These are phyloP conservation scores for Rhododendron mucronatum DNA, from an alignment of 148 eudicot genomes.

Conservation along the genomic window DNA sequence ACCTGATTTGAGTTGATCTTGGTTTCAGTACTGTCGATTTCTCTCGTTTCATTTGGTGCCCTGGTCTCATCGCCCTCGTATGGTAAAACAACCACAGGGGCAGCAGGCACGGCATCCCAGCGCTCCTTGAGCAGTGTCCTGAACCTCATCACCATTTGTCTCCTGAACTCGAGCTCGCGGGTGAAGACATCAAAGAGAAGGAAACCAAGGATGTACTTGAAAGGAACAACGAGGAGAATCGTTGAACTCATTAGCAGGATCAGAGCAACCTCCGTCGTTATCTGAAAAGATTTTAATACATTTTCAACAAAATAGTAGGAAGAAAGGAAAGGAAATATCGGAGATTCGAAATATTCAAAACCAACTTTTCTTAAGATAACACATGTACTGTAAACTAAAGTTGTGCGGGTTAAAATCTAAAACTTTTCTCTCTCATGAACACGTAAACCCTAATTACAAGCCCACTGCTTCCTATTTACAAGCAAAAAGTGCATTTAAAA, in stretches of 20 bases:
- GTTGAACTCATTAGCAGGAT: conserved; percentile 55
- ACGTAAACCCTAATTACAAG: background rate
- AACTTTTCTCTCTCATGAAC: background rate
- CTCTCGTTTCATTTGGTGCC: conserved; percentile 23
- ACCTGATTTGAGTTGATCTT: conserved; percentile 22
- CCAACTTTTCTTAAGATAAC: background rate
- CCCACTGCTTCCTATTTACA: background rate
- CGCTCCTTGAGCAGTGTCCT: conserved; percentile 68
- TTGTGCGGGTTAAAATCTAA: background rate
- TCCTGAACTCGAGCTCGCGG: conserved; percentile 68
- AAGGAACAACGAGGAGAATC: conserved; percentile 62
- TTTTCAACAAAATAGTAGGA: background rate
- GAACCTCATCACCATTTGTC: conserved; percentile 61
- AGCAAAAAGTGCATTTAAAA: background rate
- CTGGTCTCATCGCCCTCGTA: conserved; percentile 43
- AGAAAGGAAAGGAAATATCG: background rate
- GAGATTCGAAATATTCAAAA: background rate
- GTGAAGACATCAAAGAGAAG: conserved; percentile 75
- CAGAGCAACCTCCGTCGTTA: conserved; percentile 78
- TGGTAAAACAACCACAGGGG: conserved; percentile 74
- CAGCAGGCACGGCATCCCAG: conserved; percentile 84
- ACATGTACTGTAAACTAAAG: background rate
- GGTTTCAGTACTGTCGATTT: conserved; percentile 10
- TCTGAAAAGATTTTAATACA: conserved; percentile 30
- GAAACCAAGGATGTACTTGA: conserved; percentile 63